Conservation (phyloP, 768 basidiomycete species). For the Leccinum boreale region DNA sequence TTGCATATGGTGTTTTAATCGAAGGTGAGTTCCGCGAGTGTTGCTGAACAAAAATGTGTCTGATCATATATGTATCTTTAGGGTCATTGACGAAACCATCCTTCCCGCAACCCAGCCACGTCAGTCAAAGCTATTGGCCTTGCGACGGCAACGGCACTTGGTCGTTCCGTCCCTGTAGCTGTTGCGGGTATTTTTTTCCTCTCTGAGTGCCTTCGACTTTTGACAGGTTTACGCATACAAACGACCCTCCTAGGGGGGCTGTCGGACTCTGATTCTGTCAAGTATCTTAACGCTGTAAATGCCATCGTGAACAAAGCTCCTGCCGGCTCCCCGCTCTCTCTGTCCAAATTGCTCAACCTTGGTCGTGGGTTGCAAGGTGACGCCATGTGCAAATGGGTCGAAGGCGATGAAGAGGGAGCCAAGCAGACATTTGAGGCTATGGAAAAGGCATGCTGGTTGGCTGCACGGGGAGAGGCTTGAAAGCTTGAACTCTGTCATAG, state of each 20-base stretch:
- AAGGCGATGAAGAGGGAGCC: constrained; percentile 40
- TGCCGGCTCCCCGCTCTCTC: constrained; percentile 26
- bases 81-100: constrained; percentile 51
- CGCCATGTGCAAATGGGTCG: constrained; percentile 44
- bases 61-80: constrained; percentile 13
- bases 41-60: not conserved
- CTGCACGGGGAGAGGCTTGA: constrained; percentile 36
- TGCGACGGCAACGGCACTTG: constrained; percentile 44
- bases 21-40: constrained; percentile 36
- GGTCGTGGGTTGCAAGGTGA: constrained; percentile 50
- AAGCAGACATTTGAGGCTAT: constrained; percentile 40
- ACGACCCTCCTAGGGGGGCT: constrained; percentile 37
- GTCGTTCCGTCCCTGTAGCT: constrained; percentile 43
- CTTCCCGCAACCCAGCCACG: constrained; percentile 47
- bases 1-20: constrained; percentile 44
- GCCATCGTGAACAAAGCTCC: constrained; percentile 34
- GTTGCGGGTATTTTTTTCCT: constrained; percentile 50
- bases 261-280: constrained; percentile 37
- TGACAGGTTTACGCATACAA: not conserved
- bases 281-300: constrained; percentile 43
- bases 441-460: constrained; percentile 42
- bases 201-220: constrained; percentile 28
- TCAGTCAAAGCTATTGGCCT: constrained; percentile 42
- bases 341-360: constrained; percentile 41
- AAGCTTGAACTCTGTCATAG: not conserved